Base-by-base conservation (phyloP, 2,329 filamentous ascomycete genomes). In the Arthroderma sp. region DNA sequence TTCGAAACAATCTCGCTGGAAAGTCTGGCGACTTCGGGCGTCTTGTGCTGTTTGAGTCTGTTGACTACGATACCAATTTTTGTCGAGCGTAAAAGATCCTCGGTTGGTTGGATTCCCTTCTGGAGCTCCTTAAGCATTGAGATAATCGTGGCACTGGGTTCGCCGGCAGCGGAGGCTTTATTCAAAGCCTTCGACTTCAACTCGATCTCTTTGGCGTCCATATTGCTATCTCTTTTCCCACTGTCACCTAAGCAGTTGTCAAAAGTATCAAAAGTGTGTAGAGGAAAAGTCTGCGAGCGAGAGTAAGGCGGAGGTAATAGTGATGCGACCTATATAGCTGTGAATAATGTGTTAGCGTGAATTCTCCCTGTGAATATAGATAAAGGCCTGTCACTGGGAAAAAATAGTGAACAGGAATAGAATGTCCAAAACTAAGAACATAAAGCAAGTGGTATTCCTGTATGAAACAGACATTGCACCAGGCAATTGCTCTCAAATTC, bases 41-140 rank as follows among this genome's bases (percentile, higher is more conserved):
- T 83, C 71, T 88, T 90, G 77, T 94, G 86, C 58, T 83, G 72
- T 71, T 94, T 90, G 60, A 86, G 81, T 70, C 90, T 91, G 71
- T 91, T 91, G 61, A 97, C 87, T 54, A 86, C 83, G 63, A 95
- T 85, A 65, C 93, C 93, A 55, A 95, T 91, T 65, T 86, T 87
- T n/a, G 91, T 97, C 43, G 86, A 86, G 67, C 91, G 84, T 63
- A 98, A 78, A 65, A 95, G 81, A 64, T 96, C 89, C 74, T 98
- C 93, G 2, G 88, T 93, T 8, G 91, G 87, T 51, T 82, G 81
- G 37, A 91, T 84, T 61, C 88, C 87, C 66, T 85, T 84, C 74
- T 91, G 88, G 39, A 97, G 78, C 54, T 85, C 82, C 66, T 86
- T 84, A 56, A 98, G 77, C 61, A 97, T 79, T 55, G 80, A 78